A percentile compares a stretch with the other conserved stretches of the same genome.
Conservation (phyloP, 306 rosid genomes). For the Lotus japonicus region DNA sequence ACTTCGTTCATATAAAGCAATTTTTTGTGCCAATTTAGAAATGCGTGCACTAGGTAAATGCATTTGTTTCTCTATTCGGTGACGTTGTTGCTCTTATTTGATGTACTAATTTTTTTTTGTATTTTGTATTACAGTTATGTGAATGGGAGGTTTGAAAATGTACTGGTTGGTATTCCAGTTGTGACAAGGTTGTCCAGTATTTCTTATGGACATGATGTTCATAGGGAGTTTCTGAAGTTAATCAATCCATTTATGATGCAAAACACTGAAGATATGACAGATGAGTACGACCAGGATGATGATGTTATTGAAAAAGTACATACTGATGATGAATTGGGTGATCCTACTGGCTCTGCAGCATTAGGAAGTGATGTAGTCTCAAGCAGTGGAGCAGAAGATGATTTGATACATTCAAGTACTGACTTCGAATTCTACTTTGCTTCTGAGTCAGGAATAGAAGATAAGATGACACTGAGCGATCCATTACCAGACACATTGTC, state of each 20-base stretch:
- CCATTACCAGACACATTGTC: constrained; percentile 19
- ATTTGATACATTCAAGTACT: constrained; percentile 19
- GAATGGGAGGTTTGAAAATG: constrained; percentile 19
- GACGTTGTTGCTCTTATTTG: constrained; percentile 17
- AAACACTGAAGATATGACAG: constrained; percentile 25
- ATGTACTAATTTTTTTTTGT: constrained; percentile 10
- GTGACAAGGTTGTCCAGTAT: constrained; percentile 50
- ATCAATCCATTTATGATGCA: constrained; percentile 45
- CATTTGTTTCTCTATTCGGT: not conserved
- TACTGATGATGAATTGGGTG: constrained; percentile 46
- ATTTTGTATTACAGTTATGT: constrained; percentile 31
- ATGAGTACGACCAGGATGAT: constrained; percentile 27
- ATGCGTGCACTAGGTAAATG: not conserved
- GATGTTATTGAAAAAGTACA: constrained; percentile 26
- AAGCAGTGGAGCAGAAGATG: constrained; percentile 33
- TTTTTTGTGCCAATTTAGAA: constrained; percentile 3
- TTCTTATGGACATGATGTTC: constrained; percentile 47
- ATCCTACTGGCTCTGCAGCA: constrained; percentile 28
- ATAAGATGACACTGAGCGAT: constrained; percentile 38
- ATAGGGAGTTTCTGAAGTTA: constrained; percentile 45
- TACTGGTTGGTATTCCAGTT: constrained; percentile 54
- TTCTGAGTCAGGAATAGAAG: not conserved
- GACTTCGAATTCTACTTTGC: constrained; percentile 49
- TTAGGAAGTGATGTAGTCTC: constrained; percentile 40
- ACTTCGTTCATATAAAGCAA: not conserved